Percentiles rank a stretch among this genome's conserved stretches.
phyloP scores from a whole-genome alignment of 2,329 filamentous ascomycete species.

The Teratosphaeria destructans region DNA sequence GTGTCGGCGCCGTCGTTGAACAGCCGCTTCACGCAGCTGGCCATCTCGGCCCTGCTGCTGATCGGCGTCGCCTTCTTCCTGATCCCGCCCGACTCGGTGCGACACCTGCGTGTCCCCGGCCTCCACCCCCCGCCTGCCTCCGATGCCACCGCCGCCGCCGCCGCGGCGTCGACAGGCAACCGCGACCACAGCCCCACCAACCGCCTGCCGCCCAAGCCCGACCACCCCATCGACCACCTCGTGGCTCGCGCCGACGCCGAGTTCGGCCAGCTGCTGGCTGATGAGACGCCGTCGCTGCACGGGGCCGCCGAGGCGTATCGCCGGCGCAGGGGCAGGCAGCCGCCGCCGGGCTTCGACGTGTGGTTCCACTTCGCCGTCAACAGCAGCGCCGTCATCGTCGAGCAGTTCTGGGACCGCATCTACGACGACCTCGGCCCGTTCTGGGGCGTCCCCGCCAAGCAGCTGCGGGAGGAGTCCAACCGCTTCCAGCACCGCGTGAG shows the following conservation, averaged over 20 bases:
- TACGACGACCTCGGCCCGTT: conserved; percentile 41
- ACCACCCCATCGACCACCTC: conserved; percentile 32
- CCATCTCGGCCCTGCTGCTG: conserved; percentile 14
- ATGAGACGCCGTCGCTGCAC: conserved; percentile 27
- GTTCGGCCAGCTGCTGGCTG: conserved; percentile 22
- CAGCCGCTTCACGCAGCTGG: conserved; percentile 22
- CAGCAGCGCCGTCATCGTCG: conserved; percentile 34
- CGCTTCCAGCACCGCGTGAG: conserved; percentile 29
- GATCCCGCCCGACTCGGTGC: conserved; percentile 9
- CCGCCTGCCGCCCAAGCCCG: conserved; percentile 7
- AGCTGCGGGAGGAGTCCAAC: conserved; percentile 33
- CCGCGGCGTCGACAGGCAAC: too few species aligned
- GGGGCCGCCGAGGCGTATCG: conserved; percentile 35
- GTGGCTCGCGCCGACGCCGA: conserved; percentile 26
- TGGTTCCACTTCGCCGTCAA: conserved; percentile 38
- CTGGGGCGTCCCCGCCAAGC: conserved; percentile 35
- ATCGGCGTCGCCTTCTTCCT: conserved; percentile 14
- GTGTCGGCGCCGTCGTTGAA: conserved; percentile 20
- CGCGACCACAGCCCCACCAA: background rate
- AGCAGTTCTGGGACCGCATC: conserved; percentile 43
- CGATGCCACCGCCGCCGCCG: too few species aligned
- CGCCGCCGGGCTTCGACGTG: conserved; percentile 39
- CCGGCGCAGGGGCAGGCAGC: conserved; percentile 35
- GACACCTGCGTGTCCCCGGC: conserved; percentile 10
- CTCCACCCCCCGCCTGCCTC: background rate